phyloP scores from a whole-genome alignment of 306 rosid genomes.

The Inga oerstediana region DNA sequence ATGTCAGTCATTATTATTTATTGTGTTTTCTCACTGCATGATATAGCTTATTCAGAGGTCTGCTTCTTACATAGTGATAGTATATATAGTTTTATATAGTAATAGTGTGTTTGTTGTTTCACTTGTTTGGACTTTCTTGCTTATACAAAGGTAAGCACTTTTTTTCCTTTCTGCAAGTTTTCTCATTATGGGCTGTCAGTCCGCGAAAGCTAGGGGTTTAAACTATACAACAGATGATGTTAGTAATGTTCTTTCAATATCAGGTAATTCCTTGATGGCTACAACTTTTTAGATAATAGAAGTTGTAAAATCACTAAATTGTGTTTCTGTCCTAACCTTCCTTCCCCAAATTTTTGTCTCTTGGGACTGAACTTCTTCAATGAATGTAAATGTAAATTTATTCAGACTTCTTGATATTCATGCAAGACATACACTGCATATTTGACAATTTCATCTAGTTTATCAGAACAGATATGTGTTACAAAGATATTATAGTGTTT shows the following conservation, averaged over 20 bases:
- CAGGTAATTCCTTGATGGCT: slow-evolving; percentile 48
- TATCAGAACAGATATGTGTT: neutral
- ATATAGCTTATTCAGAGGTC: slow-evolving; percentile 87
- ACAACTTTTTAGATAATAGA: neutral
- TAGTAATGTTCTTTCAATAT: slow-evolving; percentile 68
- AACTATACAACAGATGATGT: slow-evolving; percentile 62
- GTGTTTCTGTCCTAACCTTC: neutral
- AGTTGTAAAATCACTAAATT: neutral
- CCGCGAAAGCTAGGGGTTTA: slow-evolving; percentile 63
- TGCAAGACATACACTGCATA: neutral
- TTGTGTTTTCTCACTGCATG: slow-evolving; percentile 73
- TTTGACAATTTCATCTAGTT: neutral
- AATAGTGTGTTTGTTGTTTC: neutral
- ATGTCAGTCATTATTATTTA: slow-evolving; percentile 76
- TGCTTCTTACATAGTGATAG: slow-evolving; percentile 16
- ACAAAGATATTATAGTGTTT: neutral
- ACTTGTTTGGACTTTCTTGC: neutral
- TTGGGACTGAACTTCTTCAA: too few relatives aligned
- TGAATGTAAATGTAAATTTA: neutral
- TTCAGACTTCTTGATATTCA: neutral
- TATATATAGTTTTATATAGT: neutral
- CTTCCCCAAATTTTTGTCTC: neutral
- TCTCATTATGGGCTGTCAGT: slow-evolving; percentile 85
- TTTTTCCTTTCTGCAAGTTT: slow-evolving; percentile 49
- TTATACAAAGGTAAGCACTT: neutral